Conservation (phyloP, 2,329 filamentous ascomycete genomes). For the Lasiodiplodia sp. region DNA sequence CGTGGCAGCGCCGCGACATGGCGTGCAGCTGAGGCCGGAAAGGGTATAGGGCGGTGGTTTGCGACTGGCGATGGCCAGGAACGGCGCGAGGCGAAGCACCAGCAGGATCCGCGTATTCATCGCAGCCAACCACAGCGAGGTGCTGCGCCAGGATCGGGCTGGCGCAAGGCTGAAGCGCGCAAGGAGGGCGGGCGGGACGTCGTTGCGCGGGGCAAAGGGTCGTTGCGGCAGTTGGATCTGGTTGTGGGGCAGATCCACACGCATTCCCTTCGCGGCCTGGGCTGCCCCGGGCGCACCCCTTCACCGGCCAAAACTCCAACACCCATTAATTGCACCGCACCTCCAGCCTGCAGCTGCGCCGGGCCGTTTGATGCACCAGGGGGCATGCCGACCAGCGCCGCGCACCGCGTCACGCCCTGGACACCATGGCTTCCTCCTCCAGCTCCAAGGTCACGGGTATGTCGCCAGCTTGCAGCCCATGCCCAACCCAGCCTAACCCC, state of each 20-base stretch:
- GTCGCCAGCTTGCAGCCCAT: constrained; percentile 28
- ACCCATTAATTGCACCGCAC: constrained; percentile 1
- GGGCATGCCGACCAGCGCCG: constrained; percentile 25
- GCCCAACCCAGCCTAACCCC: constrained; percentile 35
- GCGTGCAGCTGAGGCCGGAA: constrained; percentile 7
- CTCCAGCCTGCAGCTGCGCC: constrained; percentile 2
- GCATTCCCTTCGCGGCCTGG: constrained; percentile 8
- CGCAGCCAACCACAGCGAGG: background rate
- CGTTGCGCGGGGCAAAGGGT: background rate
- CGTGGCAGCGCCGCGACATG: constrained; percentile 6
- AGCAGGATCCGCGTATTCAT: background rate
- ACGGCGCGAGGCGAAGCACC: constrained; percentile 16
- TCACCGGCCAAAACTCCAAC: constrained; percentile 10
- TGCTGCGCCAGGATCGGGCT: background rate
- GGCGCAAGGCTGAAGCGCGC: background rate
- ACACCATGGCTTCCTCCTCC: constrained; percentile 49
- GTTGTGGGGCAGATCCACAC: background rate
- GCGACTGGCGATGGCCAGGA: background rate
- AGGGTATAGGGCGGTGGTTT: background rate
- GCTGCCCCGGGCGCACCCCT: constrained; percentile 13
- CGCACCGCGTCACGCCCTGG: constrained; percentile 2
- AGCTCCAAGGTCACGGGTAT: constrained; percentile 62
- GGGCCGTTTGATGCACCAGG: constrained; percentile 2
- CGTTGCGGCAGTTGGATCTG: background rate
- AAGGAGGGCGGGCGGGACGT: background rate